phyloP scores from a whole-genome alignment of 2,329 filamentous ascomycete genomes.

The Cytospora piceicola region DNA sequence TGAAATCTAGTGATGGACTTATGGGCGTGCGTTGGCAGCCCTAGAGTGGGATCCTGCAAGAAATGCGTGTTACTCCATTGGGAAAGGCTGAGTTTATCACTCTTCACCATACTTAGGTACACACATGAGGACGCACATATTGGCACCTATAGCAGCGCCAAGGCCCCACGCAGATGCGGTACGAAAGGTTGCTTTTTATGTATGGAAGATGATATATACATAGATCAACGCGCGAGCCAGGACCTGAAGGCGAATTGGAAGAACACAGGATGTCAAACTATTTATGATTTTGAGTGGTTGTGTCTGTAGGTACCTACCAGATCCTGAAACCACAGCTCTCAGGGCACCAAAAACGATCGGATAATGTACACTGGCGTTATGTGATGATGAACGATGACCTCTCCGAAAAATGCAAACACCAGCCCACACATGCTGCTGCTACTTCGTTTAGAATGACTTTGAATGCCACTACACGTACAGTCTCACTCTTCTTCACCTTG shows the following conservation, averaged over 20 bases:
- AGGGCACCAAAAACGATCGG: conserved; percentile 9
- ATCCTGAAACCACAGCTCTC: neutral
- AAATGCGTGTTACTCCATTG: neutral
- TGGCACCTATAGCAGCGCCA: conserved; percentile 2
- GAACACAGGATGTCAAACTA: conserved; percentile 22
- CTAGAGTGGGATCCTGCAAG: conserved; percentile 3
- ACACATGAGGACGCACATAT: conserved; percentile 1
- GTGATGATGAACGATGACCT: conserved; percentile 2
- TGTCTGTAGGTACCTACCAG: neutral
- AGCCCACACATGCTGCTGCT: conserved; percentile 13
- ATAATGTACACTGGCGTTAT: conserved; percentile 8
- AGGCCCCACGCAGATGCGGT: neutral
- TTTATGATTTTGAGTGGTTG: neutral
- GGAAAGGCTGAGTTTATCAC: conserved; percentile 4
- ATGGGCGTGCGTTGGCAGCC: neutral
- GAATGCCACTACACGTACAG: neutral
- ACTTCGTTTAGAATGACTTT: neutral
- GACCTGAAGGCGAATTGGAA: neutral
- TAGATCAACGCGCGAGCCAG: no score
- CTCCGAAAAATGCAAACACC: neutral
- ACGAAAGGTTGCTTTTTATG: conserved; percentile 1
- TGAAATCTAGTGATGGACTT: neutral
- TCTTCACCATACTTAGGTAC: neutral
- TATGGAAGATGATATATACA: neutral
- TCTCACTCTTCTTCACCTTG: neutral